A percentile compares a stretch with the other conserved stretches of the same genome.
Evolutionary conservation across 169 alveolate species (phyloP).

Genomic region (Cryptosporidium andersoni): DNA sequence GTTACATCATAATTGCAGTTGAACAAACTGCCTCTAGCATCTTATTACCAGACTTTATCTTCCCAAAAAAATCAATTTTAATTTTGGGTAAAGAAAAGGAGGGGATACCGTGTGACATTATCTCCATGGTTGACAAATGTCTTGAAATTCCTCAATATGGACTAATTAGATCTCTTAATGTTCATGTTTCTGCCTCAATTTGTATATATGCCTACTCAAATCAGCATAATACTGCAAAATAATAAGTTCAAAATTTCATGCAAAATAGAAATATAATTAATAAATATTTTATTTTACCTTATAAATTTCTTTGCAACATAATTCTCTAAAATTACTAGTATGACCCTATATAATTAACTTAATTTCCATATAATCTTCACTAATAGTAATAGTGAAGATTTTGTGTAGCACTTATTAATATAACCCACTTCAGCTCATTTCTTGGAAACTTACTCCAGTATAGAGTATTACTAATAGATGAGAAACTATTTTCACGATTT

Average conservation of each 20-base stretch:
- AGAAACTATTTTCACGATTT: constrained; percentile 16
- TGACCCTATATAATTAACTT: no score
- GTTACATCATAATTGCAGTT: constrained; percentile 86
- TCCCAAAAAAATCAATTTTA: constrained; percentile 84
- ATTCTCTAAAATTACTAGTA: background rate
- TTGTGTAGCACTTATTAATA: no score
- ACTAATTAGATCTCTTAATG: constrained; percentile 89
- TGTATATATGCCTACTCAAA: constrained; percentile 88
- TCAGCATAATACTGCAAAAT: constrained; percentile 65
- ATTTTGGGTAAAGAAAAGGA: constrained; percentile 91
- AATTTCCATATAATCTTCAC: no score
- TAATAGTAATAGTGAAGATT: no score
- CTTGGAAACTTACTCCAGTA: no score
- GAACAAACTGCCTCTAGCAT: constrained; percentile 88
- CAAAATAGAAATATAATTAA: background rate
- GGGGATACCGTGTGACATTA: constrained; percentile 89
- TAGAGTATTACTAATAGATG: background rate
- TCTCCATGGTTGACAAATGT: constrained; percentile 85
- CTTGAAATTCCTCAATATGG: constrained; percentile 91
- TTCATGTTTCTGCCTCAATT: constrained; percentile 90
- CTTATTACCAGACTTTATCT: constrained; percentile 77
- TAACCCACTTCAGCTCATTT: no score
- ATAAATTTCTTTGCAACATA: background rate
- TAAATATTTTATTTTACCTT: constrained; percentile 1
- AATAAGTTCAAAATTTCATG: background rate